Evolutionary conservation across 371 early-diverging fungal genomes (phyloP).

Genomic region (Mortierella sp.): DNA sequence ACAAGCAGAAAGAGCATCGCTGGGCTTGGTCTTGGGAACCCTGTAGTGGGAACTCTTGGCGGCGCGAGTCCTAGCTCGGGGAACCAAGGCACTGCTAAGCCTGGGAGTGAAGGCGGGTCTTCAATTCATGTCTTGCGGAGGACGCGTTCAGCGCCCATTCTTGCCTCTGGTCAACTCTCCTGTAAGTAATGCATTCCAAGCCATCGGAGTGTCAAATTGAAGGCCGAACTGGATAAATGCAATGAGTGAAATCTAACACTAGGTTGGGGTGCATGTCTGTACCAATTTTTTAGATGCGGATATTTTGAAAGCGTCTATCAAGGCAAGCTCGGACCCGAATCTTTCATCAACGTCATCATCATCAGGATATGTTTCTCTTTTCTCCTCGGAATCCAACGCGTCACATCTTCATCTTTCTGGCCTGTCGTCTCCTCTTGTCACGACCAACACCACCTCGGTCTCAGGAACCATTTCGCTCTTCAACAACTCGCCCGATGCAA

Average conservation of each 20-base stretch:
- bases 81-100: neutral
- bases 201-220: neutral
- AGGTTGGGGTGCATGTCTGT: neutral
- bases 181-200: constrained; percentile 30
- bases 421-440: neutral
- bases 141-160: constrained; percentile 43
- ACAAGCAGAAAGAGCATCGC: neutral
- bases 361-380: constrained; percentile 8
- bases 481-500: constrained; percentile 38
- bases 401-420: neutral
- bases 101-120: constrained; percentile 5
- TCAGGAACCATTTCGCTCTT: constrained; percentile 45
- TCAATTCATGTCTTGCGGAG: constrained; percentile 29
- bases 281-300: constrained; percentile 41
- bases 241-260: neutral
- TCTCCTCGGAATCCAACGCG: constrained; percentile 1
- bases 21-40: neutral
- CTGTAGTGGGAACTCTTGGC: neutral
- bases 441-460: constrained; percentile 34
- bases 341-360: constrained; percentile 30
- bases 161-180: constrained; percentile 43
- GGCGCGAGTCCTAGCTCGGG: neutral
- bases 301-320: constrained; percentile 48
- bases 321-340: constrained; percentile 26
- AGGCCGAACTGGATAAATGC: no score